These are phyloP conservation scores for Rhizophagus sp. DNA, from an alignment of 192 early-diverging fungal genomes.

Conservation along the genomic window DNA sequence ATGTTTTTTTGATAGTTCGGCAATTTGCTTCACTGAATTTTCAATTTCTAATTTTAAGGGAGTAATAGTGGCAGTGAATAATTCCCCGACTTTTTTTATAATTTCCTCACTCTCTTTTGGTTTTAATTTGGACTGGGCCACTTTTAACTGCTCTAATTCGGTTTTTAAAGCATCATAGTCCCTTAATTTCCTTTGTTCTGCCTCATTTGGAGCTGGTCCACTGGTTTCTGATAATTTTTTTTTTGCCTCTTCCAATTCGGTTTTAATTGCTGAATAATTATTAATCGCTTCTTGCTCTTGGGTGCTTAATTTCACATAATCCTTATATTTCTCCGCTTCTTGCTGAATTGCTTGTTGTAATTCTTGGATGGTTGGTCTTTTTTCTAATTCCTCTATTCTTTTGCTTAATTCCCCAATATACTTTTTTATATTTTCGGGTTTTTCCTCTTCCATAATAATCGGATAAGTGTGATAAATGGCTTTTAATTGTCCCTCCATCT, in stretches of 20 bases:
- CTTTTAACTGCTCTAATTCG: background rate
- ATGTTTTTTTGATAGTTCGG: no score
- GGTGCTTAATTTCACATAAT: background rate
- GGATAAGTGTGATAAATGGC: background rate
- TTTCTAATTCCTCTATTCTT: conserved; percentile 2
- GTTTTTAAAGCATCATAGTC: background rate
- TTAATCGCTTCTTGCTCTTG: no score
- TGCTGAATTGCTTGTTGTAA: conserved; percentile 2
- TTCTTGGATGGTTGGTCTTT: background rate
- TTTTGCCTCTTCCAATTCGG: no score
- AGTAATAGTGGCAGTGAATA: no score
- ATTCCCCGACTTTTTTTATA: no score
- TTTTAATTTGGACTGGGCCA: no score
- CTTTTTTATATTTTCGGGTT: background rate
- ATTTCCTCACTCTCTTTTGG: no score
- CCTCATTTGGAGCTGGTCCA: background rate
- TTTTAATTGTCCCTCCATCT: background rate
- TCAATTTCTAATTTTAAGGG: no score
- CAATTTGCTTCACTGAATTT: no score
- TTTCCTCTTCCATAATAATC: background rate
- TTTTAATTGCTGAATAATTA: no score
- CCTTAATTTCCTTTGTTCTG: background rate
- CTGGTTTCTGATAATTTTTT: no score
- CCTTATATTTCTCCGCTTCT: background rate
- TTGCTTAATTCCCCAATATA: no score